Conservation (phyloP, 768 basidiomycete genomes). For the Suillus placidus region DNA sequence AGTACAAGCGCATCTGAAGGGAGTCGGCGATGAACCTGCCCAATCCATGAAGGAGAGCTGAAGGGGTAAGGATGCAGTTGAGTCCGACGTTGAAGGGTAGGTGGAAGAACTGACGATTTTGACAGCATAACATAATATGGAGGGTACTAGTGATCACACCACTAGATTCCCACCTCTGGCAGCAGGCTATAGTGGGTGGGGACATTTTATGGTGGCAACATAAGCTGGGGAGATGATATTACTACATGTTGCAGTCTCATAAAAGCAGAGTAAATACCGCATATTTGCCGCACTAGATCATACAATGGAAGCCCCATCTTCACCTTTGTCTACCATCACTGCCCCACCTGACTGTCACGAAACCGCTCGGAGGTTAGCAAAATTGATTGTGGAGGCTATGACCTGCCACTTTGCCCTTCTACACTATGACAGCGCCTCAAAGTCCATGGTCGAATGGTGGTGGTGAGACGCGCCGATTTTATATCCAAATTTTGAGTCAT, state of each 20-base stretch:
- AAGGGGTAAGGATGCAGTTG: neutral
- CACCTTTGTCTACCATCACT: neutral
- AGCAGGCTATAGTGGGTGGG: too few species aligned
- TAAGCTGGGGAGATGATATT: neutral
- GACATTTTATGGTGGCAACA: neutral
- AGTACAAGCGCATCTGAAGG: neutral
- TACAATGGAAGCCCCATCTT: neutral
- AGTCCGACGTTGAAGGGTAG: neutral
- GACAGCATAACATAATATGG: too few species aligned
- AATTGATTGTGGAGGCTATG: neutral
- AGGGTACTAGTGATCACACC: neutral
- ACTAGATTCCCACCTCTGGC: too few species aligned
- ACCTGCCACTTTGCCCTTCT: neutral
- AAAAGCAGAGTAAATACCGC: neutral
- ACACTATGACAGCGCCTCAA: neutral
- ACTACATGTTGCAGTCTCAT: neutral
- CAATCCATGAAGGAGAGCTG: neutral
- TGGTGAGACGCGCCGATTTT: neutral
- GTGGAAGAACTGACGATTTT: too few species aligned
- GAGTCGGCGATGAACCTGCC: neutral
- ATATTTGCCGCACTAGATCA: neutral
- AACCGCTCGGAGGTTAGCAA: neutral
- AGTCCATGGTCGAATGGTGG: neutral
- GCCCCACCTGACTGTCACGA: neutral
- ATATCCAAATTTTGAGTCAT: neutral